phyloP scores from a whole-genome alignment of 2,329 filamentous ascomycete genomes.

The Bipolaris victoriae region DNA sequence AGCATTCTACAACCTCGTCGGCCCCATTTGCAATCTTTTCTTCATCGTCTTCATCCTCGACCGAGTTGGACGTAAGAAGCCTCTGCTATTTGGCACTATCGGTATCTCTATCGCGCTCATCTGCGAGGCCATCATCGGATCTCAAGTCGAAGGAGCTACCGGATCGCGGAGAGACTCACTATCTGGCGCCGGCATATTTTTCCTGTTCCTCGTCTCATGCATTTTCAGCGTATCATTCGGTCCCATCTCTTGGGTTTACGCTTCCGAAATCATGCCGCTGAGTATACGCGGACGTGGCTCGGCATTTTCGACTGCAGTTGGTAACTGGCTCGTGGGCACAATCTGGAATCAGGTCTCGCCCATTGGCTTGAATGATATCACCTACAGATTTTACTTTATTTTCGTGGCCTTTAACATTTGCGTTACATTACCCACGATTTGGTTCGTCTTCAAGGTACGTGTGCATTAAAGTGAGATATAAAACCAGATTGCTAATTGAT shows the following conservation, averaged over 20 bases:
- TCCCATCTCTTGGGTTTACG: constrained; percentile 65
- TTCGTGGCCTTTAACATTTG: constrained; percentile 60
- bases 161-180: constrained; percentile 50
- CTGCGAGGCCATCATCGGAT: constrained; percentile 64
- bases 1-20: constrained; percentile 66
- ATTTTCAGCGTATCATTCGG: constrained; percentile 46
- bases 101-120: constrained; percentile 64
- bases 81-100: constrained; percentile 60
- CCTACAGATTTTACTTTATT: constrained; percentile 64
- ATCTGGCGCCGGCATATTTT: constrained; percentile 68
- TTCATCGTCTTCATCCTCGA: constrained; percentile 66
- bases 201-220: constrained; percentile 61
- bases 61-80: constrained; percentile 57
- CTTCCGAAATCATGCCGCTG: constrained; percentile 68
- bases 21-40: constrained; percentile 63
- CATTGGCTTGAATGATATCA: constrained; percentile 56
- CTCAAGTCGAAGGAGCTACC: constrained; percentile 38
- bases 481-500: background rate
- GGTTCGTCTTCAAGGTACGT: constrained; percentile 56
- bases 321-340: constrained; percentile 65
- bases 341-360: constrained; percentile 66
- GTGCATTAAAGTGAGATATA: background rate
- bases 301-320: constrained; percentile 63
- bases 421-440: constrained; percentile 56
- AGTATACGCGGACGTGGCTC: constrained; percentile 67